Evolutionary conservation across 495 filamentous ascomycete species (phyloP), one percentile per base, ranked within the genome.

Genomic region (Podospora tetraspora): DNA sequence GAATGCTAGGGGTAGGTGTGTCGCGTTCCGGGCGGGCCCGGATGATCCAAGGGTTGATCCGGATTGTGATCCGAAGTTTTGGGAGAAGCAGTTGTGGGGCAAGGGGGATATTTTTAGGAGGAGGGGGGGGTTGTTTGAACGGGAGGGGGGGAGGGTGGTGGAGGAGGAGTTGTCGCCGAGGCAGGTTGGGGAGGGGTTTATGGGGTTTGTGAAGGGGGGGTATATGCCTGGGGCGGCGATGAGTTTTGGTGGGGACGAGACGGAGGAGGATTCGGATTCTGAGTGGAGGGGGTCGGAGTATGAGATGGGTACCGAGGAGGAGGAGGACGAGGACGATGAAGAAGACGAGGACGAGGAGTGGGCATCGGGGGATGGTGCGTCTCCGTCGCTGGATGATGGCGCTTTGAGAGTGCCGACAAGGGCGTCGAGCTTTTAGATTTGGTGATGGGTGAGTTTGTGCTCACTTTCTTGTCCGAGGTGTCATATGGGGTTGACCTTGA

Each of bases 1-100:
- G 43, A n/a, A 52, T 2, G 43, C 43, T 1, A n/a, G 5, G 34
- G 34, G 13, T 0, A 3, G 13, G 34, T 16, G 13, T 43, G 13
- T 43, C 5, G 34, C 16, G 43, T 52, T 52, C 43, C 43, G 43
- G 6, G 4, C 13, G 0, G 13, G 4, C 4, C 2, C 34, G 5
- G 34, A 16, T 43, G 34, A 43, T 27, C 27, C 27, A 4, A 6
- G 13, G 34, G 12, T 12, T 13, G 34, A 43, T 43, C 13, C 34
- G 34, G 30, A 66, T 0, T 66, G 60, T 27, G 65, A 66, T 4
- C 27, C 58, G 10, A 0, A 24, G 11, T 66, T 66, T 25, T 66
- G 65, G 65, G 58, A 60, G 30, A 66, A 52, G 65, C 10, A 43
- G 58, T 23, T 61, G n/a, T 7, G 29, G 8, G 22, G 21, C 10